These are phyloP conservation scores for Scorias spongiosa DNA, from an alignment of 2,329 filamentous ascomycete species.

Conservation along the genomic window DNA sequence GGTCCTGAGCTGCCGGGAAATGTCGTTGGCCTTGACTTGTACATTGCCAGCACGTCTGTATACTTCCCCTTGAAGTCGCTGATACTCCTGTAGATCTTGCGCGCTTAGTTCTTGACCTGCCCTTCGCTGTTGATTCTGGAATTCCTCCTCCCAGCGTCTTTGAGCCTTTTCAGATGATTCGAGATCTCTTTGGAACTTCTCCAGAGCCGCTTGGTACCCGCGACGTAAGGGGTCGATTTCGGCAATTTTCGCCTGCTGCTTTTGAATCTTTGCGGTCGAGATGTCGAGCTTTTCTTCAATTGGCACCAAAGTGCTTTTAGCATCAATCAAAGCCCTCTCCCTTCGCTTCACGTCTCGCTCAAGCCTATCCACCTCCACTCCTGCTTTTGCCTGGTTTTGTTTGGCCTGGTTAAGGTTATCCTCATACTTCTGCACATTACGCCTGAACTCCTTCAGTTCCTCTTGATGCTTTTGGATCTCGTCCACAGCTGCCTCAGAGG, in stretches of 20 bases:
- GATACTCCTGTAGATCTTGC: slow-evolving; percentile 79
- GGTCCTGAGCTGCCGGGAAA: slow-evolving; percentile 78
- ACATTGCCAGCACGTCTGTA: slow-evolving; percentile 68
- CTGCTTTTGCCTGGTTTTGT: slow-evolving; percentile 64
- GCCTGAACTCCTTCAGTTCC: slow-evolving; percentile 80
- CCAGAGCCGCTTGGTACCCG: slow-evolving; percentile 50
- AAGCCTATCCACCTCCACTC: slow-evolving; percentile 62
- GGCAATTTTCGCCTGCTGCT: slow-evolving; percentile 51
- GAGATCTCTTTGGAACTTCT: slow-evolving; percentile 67
- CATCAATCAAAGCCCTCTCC: slow-evolving; percentile 74
- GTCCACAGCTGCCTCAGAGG: slow-evolving; percentile 80
- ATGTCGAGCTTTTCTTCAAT: slow-evolving; percentile 85
- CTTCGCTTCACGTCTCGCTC: slow-evolving; percentile 75
- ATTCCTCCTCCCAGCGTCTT: slow-evolving; percentile 74
- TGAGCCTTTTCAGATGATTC: slow-evolving; percentile 79
- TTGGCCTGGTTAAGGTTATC: slow-evolving; percentile 65
- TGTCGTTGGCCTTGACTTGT: slow-evolving; percentile 67
- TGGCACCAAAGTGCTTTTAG: slow-evolving; percentile 71
- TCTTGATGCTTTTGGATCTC: slow-evolving; percentile 90
- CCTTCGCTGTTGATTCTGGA: slow-evolving; percentile 69
- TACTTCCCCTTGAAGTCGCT: slow-evolving; percentile 67
- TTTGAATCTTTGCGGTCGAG: slow-evolving; percentile 54
- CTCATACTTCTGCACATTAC: slow-evolving; percentile 75
- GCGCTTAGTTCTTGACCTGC: slow-evolving; percentile 77
- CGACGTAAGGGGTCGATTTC: slow-evolving; percentile 64